Conservation (phyloP, 2,329 filamentous ascomycete species). For the Stagonosporopsis vannaccii region DNA sequence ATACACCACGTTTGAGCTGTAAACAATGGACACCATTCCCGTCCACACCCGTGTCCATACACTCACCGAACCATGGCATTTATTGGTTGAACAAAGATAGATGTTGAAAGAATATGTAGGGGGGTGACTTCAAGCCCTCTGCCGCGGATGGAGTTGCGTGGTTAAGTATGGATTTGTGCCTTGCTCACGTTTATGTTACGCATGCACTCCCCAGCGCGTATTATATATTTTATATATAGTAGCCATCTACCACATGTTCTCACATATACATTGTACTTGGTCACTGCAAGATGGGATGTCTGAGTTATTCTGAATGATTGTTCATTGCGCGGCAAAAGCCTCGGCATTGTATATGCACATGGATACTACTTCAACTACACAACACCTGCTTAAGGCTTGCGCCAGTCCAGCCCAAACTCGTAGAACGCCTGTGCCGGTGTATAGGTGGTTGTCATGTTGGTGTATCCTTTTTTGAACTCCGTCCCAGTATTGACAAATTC, state of each 20-base stretch:
- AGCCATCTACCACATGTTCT: not conserved
- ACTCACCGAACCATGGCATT: too few species aligned
- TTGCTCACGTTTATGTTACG: too few species aligned
- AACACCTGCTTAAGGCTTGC: not conserved
- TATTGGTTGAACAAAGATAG: too few species aligned
- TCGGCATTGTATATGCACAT: not conserved
- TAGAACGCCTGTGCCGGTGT: conserved; percentile 6
- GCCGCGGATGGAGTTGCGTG: too few species aligned
- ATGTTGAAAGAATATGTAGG: too few species aligned
- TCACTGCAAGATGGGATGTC: not conserved
- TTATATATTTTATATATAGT: too few species aligned
- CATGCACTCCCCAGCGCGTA: too few species aligned
- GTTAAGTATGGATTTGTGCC: too few species aligned
- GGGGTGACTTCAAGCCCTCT: too few species aligned
- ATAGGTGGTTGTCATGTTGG: conserved; percentile 4
- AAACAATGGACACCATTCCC: too few species aligned
- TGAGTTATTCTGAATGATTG: not conserved
- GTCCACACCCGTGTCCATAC: too few species aligned
- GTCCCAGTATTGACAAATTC: conserved; percentile 14
- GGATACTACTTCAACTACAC: not conserved
- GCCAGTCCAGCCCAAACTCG: not conserved
- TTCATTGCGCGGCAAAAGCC: not conserved
- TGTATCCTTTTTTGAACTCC: conserved; percentile 16
- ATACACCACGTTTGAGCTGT: too few species aligned
- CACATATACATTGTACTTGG: not conserved